Evolutionary conservation across 73 alveolate species (phyloP).

Genomic region (Diophrys sp.): DNA sequence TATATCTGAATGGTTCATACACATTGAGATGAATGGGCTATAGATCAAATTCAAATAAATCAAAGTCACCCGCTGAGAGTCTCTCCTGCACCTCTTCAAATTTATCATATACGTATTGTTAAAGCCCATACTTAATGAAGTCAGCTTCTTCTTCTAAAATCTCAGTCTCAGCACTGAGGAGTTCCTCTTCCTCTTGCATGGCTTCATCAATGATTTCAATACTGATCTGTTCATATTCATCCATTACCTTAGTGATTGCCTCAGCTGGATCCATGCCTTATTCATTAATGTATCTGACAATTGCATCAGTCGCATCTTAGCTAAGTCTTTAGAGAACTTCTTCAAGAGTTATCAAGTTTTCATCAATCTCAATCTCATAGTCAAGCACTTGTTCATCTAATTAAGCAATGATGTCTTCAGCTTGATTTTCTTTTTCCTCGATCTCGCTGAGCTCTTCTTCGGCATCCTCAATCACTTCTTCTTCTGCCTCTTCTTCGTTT

Average conservation of each 20-base stretch:
- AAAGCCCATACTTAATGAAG: too few species aligned
- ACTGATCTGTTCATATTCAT: not conserved
- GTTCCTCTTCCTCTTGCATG: not conserved
- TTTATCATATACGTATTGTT: not conserved
- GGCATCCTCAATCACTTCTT: not conserved
- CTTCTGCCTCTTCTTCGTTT: not conserved
- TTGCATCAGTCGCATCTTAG: not conserved
- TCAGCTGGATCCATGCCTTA: not conserved
- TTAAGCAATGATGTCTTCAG: not conserved
- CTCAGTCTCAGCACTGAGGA: not conserved
- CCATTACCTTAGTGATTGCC: not conserved
- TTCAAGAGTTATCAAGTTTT: not conserved
- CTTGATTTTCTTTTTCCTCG: not conserved
- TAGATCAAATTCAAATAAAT: not conserved
- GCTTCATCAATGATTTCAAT: not conserved
- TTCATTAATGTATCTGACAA: too few species aligned
- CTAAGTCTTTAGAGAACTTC: not conserved
- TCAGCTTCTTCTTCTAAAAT: not conserved
- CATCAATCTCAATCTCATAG: not conserved
- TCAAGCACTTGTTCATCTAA: not conserved
- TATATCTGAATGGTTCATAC: not conserved
- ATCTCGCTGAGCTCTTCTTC: not conserved
- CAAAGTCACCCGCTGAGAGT: not conserved
- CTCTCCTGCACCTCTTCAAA: not conserved
- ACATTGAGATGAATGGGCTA: not conserved